Evolutionary conservation across 345 rosid genomes (phyloP).

Genomic region (Rubroshorea leprosula): DNA sequence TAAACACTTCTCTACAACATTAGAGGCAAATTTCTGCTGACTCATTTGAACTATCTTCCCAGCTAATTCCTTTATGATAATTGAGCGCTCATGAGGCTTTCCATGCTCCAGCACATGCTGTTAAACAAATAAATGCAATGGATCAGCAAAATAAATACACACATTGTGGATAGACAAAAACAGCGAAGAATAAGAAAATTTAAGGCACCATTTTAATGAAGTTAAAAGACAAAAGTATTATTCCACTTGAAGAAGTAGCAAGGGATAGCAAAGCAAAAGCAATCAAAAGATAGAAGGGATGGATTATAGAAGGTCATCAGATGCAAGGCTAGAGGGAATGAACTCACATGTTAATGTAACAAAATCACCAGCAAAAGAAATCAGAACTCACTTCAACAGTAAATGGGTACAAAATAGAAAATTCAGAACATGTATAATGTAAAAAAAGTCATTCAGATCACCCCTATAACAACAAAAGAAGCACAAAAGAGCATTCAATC

Average conservation of each 20-base stretch:
- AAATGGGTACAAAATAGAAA: too few relatives aligned
- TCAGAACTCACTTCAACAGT: neutral
- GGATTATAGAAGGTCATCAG: too few relatives aligned
- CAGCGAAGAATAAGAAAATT: too few relatives aligned
- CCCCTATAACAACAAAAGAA: neutral
- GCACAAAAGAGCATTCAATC: neutral
- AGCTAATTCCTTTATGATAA: slow-evolving; percentile 49
- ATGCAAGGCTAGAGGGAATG: too few relatives aligned
- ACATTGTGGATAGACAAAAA: neutral
- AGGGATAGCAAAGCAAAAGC: too few relatives aligned
- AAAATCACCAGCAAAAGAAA: neutral
- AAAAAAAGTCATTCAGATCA: neutral
- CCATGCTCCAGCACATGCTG: slow-evolving; percentile 74
- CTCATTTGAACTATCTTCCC: slow-evolving; percentile 65
- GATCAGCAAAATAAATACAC: neutral
- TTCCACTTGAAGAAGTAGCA: too few relatives aligned
- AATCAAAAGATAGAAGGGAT: too few relatives aligned
- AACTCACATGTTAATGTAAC: neutral
- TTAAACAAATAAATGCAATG: slow-evolving; percentile 11
- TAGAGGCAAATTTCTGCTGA: slow-evolving; percentile 66
- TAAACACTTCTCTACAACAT: slow-evolving; percentile 62
- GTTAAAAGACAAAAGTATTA: too few relatives aligned
- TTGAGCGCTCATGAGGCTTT: slow-evolving; percentile 54
- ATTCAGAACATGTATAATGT: too few relatives aligned
- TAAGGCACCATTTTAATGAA: too few relatives aligned